Percentiles rank a stretch among this genome's conserved stretches.
Conservation (phyloP, 805 yeast species). For the Huiozyma naganishii region DNA sequence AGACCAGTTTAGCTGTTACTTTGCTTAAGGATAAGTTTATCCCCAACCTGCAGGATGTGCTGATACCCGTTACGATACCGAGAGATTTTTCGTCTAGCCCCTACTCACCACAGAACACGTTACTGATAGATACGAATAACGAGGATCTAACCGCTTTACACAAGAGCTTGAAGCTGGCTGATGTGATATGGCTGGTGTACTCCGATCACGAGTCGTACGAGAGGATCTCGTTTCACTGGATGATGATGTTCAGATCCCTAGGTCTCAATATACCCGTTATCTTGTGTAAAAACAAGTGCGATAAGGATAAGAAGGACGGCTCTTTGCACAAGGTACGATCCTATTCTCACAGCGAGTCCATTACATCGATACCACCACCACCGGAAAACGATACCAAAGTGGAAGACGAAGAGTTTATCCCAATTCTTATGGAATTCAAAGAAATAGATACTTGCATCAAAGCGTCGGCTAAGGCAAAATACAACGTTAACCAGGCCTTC, state of each 20-base stretch:
- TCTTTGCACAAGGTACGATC: neutral
- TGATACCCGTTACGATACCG: slow-evolving; percentile 82
- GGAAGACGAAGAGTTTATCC: slow-evolving; percentile 71
- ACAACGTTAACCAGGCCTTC: slow-evolving; percentile 74
- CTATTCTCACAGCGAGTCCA: neutral
- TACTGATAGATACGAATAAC: slow-evolving; percentile 71
- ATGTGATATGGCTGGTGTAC: slow-evolving; percentile 90
- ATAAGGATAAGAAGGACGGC: slow-evolving; percentile 16
- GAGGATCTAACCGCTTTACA: slow-evolving; percentile 52
- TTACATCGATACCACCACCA: neutral
- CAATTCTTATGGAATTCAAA: slow-evolving; percentile 79
- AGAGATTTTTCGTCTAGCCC: slow-evolving; percentile 50
- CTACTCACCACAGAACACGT: slow-evolving; percentile 52
- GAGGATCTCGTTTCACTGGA: slow-evolving; percentile 85
- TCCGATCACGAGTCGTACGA: slow-evolving; percentile 93
- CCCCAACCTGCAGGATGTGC: slow-evolving; percentile 61
- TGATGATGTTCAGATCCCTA: slow-evolving; percentile 81
- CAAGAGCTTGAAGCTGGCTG: slow-evolving; percentile 69
- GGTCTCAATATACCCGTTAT: slow-evolving; percentile 94
- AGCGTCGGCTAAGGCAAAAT: slow-evolving; percentile 73
- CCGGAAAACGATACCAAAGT: slow-evolving; percentile 31
- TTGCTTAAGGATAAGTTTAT: slow-evolving; percentile 74
- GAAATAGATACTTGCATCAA: slow-evolving; percentile 89
- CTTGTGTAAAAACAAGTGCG: slow-evolving; percentile 75
- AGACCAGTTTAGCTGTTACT: slow-evolving; percentile 67